These are phyloP conservation scores for Pleurotus giganteus DNA, from an alignment of 768 basidiomycete species.

Conservation along the genomic window DNA sequence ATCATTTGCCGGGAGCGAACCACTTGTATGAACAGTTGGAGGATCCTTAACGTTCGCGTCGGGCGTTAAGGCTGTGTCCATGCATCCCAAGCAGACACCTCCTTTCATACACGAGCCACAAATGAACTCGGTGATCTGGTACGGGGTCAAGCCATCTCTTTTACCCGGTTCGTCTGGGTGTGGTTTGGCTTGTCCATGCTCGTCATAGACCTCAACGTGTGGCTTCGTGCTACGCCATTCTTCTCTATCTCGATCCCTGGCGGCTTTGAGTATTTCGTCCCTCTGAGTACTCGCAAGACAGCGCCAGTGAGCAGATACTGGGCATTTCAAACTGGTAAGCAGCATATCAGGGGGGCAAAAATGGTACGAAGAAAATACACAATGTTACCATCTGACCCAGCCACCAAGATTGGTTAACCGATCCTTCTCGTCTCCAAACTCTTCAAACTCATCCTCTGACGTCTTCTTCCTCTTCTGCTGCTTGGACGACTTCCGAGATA, in stretches of 20 bases:
- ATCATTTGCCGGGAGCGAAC: constrained; percentile 13
- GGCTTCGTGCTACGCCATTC: constrained; percentile 31
- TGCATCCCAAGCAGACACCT: constrained; percentile 77
- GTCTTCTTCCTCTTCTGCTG: constrained; percentile 38
- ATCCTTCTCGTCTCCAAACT: constrained; percentile 53
- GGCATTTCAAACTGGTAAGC: constrained; percentile 64
- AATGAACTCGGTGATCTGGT: constrained; percentile 76
- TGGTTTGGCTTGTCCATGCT: constrained; percentile 17
- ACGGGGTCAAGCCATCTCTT: constrained; percentile 41
- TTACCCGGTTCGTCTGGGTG: constrained; percentile 36
- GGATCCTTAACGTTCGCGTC: constrained; percentile 28
- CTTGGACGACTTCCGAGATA: constrained; percentile 35
- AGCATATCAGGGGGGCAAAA: constrained; percentile 12
- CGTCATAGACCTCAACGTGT: constrained; percentile 20
- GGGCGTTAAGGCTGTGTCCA: constrained; percentile 50
- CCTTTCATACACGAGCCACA: constrained; percentile 77
- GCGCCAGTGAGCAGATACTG: constrained; percentile 73
- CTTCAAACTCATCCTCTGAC: constrained; percentile 50
- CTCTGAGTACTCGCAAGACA: constrained; percentile 66
- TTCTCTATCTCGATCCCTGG: constrained; percentile 46
- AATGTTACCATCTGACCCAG: constrained; percentile 78
- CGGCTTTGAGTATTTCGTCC: constrained; percentile 72
- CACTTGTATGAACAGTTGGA: constrained; percentile 4
- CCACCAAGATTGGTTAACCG: constrained; percentile 58
- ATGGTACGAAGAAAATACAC: background rate